These are phyloP conservation scores for Neurospora sp. DNA, from an alignment of 495 filamentous ascomycete genomes.

Conservation along the genomic window DNA sequence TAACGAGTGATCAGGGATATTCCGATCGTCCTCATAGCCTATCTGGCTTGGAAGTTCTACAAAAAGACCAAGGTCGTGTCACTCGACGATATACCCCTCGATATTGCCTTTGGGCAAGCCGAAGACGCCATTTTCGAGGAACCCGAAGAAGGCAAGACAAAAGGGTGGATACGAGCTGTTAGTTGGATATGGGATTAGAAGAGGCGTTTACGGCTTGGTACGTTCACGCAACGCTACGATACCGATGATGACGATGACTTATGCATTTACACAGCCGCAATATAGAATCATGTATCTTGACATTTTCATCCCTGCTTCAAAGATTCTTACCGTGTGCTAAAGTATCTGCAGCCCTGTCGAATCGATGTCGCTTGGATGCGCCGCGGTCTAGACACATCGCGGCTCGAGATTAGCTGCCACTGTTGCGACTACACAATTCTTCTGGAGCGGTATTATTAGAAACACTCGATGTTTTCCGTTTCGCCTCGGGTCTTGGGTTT, in stretches of 20 bases:
- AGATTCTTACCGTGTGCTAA: not conserved
- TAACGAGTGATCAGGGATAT: slow-evolving; percentile 32
- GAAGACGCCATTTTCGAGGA: slow-evolving; percentile 25
- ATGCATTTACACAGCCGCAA: not conserved
- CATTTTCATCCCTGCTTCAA: not conserved
- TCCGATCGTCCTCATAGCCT: slow-evolving; percentile 41
- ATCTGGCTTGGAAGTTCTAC: slow-evolving; percentile 43
- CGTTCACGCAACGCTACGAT: not conserved
- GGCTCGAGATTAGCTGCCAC: not conserved
- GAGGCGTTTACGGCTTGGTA: not conserved
- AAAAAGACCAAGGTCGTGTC: slow-evolving; percentile 44
- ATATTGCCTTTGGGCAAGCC: slow-evolving; percentile 28
- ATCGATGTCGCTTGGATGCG: not conserved
- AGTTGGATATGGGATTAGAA: slow-evolving; percentile 36
- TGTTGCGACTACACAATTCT: not conserved
- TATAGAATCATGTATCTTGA: not conserved
- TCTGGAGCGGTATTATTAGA: not conserved
- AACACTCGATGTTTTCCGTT: too few species aligned
- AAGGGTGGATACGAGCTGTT: slow-evolving; percentile 16
- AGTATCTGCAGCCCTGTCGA: not conserved
- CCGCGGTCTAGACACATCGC: not conserved
- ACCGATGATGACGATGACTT: not conserved
- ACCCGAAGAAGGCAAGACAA: slow-evolving; percentile 13
- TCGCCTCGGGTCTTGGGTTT: too few species aligned
- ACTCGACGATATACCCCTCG: slow-evolving; percentile 41